Evolutionary conservation across 2,329 filamentous ascomycete genomes (phyloP).

Genomic region (Biscogniauxia mediterranea): DNA sequence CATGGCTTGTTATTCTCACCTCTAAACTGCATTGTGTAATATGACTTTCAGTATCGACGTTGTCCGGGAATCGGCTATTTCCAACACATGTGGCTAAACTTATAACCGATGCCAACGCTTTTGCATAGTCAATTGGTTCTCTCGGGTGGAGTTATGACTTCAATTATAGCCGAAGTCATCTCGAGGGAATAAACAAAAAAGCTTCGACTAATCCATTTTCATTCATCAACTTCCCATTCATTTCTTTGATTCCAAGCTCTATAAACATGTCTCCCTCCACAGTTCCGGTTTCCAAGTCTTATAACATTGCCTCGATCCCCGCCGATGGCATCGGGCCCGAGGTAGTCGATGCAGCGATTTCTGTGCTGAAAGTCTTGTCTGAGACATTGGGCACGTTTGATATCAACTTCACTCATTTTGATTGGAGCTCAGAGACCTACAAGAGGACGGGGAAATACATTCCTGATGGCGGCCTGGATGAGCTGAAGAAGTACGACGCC

Average conservation of each 20-base stretch:
- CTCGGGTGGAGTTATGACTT: not conserved
- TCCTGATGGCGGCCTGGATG: constrained; percentile 56
- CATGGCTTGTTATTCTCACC: no score
- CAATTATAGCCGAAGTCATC: not conserved
- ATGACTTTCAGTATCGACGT: no score
- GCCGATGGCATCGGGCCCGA: constrained; percentile 64
- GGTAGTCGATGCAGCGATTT: constrained; percentile 59
- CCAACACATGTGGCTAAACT: no score
- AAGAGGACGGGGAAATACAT: constrained; percentile 66
- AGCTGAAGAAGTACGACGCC: constrained; percentile 48
- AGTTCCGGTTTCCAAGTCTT: constrained; percentile 31
- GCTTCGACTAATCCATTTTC: not conserved
- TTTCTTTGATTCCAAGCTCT: not conserved
- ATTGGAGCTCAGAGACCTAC: constrained; percentile 67
- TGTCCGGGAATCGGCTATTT: no score
- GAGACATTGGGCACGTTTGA: constrained; percentile 55
- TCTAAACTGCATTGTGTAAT: no score
- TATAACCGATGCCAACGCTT: no score
- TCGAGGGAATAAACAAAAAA: not conserved
- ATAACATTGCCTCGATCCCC: constrained; percentile 59
- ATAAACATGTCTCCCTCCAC: constrained; percentile 22
- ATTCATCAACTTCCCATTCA: not conserved
- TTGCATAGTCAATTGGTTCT: no score
- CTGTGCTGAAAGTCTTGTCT: constrained; percentile 56
- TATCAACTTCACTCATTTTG: constrained; percentile 60